Evolutionary conservation across 225 moss, liverwort and hornwort species (phyloP), one percentile per base, ranked within the genome.

Genomic region (Sphagnum contortum): DNA sequence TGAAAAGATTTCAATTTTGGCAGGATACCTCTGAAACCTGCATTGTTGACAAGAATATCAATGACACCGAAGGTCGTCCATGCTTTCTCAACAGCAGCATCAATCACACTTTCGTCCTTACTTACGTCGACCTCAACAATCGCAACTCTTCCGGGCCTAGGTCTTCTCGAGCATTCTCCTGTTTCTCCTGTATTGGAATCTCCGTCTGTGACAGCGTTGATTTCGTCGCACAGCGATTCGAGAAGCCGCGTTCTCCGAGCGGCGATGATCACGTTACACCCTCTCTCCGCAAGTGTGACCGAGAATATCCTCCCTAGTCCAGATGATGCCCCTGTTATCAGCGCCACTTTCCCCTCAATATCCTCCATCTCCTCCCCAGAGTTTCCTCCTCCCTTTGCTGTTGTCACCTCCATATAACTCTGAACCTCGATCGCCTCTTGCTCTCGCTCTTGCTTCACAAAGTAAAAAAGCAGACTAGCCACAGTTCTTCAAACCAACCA

Each of bases 251-350:
- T 67, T 29, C 89, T 85, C 67, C 94, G 82, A 47, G 92, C 94
- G 2, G 79, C 66, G 9, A 83, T 68, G 6, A 94, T 73, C 9
- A 94, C 94, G 63, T 80, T 57, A 68, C 87, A 91, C 3, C 91
- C 94, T 61, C 75, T 64, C 68, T 77, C 72, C 6, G 83, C 73
- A 55, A 91, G 68, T 3, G 71, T 55, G 68, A 79, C n/a, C 3
- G 85, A 78, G 14, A 91, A 82, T 45, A 73, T 83, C 55, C 84
- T 81, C 3, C 94, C 94, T 46, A 94, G 74, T n/a, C 94, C 94
- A 5, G 94, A 86, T 3, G 94, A 95, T 4, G 89, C 94, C 60
- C 94, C 91, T 2, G 94, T 94, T 62, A 94, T 71, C 0, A 94
- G 76, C 13, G 72, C 88, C 57, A 94, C 81, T 66, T 87, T 91